Evolutionary conservation across 2,329 filamentous ascomycete genomes (phyloP).

Genomic region (Fusarium austroafricanum): DNA sequence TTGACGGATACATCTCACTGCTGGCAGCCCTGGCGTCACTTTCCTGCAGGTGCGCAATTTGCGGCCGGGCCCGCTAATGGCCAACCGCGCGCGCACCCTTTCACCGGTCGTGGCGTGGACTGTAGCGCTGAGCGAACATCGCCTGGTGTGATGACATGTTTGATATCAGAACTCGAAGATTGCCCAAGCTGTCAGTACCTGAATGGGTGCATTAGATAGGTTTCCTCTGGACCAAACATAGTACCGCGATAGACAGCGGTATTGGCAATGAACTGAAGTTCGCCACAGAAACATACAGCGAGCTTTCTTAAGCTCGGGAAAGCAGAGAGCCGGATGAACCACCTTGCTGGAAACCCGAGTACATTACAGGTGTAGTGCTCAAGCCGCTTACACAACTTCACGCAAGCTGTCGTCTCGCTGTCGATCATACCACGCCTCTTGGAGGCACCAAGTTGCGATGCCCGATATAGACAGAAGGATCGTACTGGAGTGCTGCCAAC

Average conservation of each 20-base stretch:
- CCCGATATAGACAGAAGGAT: conserved; percentile 31
- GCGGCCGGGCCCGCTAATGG: conserved; percentile 33
- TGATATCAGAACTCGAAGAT: conserved; percentile 6
- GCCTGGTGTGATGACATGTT: conserved; percentile 16
- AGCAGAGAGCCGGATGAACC: conserved; percentile 33
- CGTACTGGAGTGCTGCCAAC: conserved; percentile 28
- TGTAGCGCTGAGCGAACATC: conserved; percentile 24
- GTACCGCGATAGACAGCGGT: background rate
- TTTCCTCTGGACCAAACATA: background rate
- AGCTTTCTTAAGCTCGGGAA: conserved; percentile 17
- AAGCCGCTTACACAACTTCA: conserved; percentile 44
- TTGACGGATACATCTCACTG: conserved; percentile 30
- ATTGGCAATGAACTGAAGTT: conserved; percentile 5
- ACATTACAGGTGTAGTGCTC: conserved; percentile 23
- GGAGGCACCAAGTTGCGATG: conserved; percentile 24
- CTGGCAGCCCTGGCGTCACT: conserved; percentile 26
- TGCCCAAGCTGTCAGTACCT: background rate
- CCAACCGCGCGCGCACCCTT: conserved; percentile 11
- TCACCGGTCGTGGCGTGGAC: conserved; percentile 30
- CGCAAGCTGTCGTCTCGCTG: conserved; percentile 31
- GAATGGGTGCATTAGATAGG: background rate
- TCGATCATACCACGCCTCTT: conserved; percentile 38
- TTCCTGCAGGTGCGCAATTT: conserved; percentile 40
- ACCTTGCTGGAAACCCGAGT: conserved; percentile 31
- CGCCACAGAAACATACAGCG: conserved; percentile 13